A percentile compares a stretch with the other conserved stretches of the same genome.
Evolutionary conservation across 2,329 filamentous ascomycete genomes (phyloP).

Genomic region (Nakataea oryzae): DNA sequence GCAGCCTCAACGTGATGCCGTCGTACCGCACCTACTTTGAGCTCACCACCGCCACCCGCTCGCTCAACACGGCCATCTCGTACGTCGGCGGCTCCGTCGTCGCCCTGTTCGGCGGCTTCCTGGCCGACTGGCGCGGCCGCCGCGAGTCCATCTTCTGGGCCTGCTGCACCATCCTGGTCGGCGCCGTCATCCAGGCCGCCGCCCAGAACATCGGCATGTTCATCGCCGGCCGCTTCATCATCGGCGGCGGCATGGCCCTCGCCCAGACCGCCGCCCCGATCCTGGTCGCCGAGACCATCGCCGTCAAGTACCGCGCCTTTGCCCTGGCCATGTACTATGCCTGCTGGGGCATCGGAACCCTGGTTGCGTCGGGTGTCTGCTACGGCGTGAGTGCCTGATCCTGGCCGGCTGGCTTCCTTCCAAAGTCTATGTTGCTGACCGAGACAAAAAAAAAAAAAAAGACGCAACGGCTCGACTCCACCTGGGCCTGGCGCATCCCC

Average conservation of each 20-base stretch:
- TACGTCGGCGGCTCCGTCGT: constrained; percentile 15
- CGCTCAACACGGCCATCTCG: constrained; percentile 17
- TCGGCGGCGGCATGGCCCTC: constrained; percentile 13
- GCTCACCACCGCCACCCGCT: constrained; percentile 19
- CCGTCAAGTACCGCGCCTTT: constrained; percentile 7
- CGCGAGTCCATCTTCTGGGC: constrained; percentile 11
- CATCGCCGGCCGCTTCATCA: constrained; percentile 13
- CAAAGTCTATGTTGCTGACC: background rate
- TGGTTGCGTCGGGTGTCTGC: constrained; percentile 13
- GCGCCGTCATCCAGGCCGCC: constrained; percentile 11
- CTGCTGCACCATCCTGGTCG: constrained; percentile 12
- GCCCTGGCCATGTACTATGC: constrained; percentile 6
- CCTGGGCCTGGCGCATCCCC: constrained; percentile 12
- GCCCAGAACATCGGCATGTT: constrained; percentile 17
- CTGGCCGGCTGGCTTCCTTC: constrained; percentile 6
- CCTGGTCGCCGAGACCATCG: constrained; percentile 10
- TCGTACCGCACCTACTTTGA: constrained; percentile 20
- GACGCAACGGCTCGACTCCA: constrained; percentile 5
- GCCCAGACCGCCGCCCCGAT: constrained; percentile 8
- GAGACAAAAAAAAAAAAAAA: no score
- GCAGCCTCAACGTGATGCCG: constrained; percentile 21
- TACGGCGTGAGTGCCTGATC: constrained; percentile 11
- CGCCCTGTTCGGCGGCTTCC: constrained; percentile 10
- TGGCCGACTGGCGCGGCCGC: constrained; percentile 16
- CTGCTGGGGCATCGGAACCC: constrained; percentile 8